Evolutionary conservation across 2,329 filamentous ascomycete genomes (phyloP).

Genomic region (Alternaria ethzedia): DNA sequence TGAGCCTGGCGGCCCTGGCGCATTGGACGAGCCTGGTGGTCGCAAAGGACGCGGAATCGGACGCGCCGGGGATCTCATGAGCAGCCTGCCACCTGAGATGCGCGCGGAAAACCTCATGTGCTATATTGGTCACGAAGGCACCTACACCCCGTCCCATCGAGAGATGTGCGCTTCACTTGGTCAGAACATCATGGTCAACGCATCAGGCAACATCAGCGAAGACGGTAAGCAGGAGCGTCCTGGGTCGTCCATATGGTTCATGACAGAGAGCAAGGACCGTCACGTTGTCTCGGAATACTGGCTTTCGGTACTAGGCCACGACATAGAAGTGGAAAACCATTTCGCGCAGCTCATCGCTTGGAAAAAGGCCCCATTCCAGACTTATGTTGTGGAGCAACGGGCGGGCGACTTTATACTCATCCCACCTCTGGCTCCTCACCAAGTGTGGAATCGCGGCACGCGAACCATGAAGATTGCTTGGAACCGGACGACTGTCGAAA

Average conservation of each 20-base stretch:
- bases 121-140: slow-evolving; percentile 96
- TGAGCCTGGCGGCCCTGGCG: slow-evolving; percentile 61
- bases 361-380: slow-evolving; percentile 92
- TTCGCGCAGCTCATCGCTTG: slow-evolving; percentile 95
- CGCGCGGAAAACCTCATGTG: slow-evolving; percentile 97
- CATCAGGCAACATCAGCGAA: slow-evolving; percentile 69
- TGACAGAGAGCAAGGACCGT: slow-evolving; percentile 95
- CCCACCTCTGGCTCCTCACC: slow-evolving; percentile 90
- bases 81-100: slow-evolving; percentile 83
- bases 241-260: slow-evolving; percentile 96
- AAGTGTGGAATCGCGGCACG: slow-evolving; percentile 97
- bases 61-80: slow-evolving; percentile 91
- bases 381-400: slow-evolving; percentile 90
- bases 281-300: slow-evolving; percentile 93
- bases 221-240: slow-evolving; percentile 74
- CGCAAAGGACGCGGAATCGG: slow-evolving; percentile 66
- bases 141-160: slow-evolving; percentile 91
- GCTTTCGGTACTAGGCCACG: slow-evolving; percentile 88
- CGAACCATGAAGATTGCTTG: slow-evolving; percentile 97
- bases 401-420: slow-evolving; percentile 93
- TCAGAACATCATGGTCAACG: slow-evolving; percentile 98
- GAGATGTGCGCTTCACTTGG: slow-evolving; percentile 98
- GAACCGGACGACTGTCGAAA: slow-evolving; percentile 94
- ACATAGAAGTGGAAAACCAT: slow-evolving; percentile 95
- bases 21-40: slow-evolving; percentile 56